A percentile compares a stretch with the other conserved stretches of the same genome.
These are phyloP conservation scores for Ogataea parapolymorpha DNA, from an alignment of 805 yeast genomes.

Conservation along the genomic window DNA sequence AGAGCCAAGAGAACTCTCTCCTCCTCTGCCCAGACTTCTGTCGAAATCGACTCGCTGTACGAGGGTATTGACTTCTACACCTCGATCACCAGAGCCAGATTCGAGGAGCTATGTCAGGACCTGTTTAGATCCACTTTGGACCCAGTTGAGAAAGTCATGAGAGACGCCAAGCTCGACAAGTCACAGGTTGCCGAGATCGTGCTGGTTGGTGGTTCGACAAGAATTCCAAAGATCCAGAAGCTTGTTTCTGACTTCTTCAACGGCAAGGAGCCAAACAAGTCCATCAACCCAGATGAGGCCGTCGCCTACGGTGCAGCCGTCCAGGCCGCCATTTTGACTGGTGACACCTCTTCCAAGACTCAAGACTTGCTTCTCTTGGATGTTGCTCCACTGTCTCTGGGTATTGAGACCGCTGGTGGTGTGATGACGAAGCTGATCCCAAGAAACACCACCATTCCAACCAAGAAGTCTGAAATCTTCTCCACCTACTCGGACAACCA, in stretches of 20 bases:
- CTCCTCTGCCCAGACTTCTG: constrained; percentile 90
- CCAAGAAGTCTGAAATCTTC: constrained; percentile 67
- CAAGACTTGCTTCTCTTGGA: constrained; percentile 92
- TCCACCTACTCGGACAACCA: constrained; percentile 85
- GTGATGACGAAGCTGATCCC: constrained; percentile 76
- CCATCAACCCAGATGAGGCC: constrained; percentile 98
- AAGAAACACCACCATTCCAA: constrained; percentile 74
- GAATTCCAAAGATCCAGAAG: constrained; percentile 96
- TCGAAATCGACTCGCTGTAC: constrained; percentile 91
- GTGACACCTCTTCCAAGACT: constrained; percentile 94
- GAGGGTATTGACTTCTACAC: constrained; percentile 98
- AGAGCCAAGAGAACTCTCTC: constrained; percentile 98
- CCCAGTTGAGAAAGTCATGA: constrained; percentile 93
- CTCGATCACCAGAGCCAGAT: constrained; percentile 94
- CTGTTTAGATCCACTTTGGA: constrained; percentile 91
- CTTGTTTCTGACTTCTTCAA: constrained; percentile 94
- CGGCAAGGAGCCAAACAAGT: constrained; percentile 95
- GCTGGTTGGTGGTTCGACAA: constrained; percentile 96
- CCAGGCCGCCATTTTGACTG: constrained; percentile 94
- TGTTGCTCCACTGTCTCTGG: constrained; percentile 89
- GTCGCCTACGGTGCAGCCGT: constrained; percentile 99
- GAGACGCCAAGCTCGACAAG: constrained; percentile 88
- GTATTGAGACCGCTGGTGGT: constrained; percentile 84
- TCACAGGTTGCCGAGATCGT: constrained; percentile 89
- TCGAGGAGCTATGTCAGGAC: constrained; percentile 94